phyloP scores from a whole-genome alignment of 768 basidiomycete species.

The Psilocybe azurescens region DNA sequence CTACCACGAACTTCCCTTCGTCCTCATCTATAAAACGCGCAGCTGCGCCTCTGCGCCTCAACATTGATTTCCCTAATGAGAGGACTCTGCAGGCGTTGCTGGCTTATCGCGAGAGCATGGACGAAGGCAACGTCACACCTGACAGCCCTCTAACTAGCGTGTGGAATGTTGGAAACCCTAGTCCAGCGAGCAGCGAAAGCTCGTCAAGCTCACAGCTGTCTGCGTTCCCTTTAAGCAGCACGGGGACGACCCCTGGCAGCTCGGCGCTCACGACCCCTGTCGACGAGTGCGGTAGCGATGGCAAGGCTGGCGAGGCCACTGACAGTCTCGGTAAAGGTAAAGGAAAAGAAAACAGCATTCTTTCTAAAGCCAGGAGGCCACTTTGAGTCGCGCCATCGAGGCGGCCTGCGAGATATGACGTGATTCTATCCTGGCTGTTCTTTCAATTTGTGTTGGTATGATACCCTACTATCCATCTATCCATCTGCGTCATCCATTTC shows the following conservation, averaged over 20 bases:
- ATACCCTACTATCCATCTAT: neutral
- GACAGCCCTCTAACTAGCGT: slow-evolving; percentile 27
- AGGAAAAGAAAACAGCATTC: slow-evolving; percentile 3
- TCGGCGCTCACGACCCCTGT: slow-evolving; percentile 36
- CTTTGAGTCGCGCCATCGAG: slow-evolving; percentile 22
- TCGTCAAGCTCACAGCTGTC: slow-evolving; percentile 30
- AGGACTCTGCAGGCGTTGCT: slow-evolving; percentile 32
- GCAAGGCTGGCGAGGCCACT: neutral
- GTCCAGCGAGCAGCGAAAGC: slow-evolving; percentile 29
- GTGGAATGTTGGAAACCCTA: slow-evolving; percentile 22
- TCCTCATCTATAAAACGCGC: slow-evolving; percentile 31
- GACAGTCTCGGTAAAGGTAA: neutral
- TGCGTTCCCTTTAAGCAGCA: slow-evolving; percentile 24
- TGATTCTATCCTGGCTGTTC: neutral
- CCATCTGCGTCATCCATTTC: neutral
- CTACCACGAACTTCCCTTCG: slow-evolving; percentile 13
- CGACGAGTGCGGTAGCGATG: slow-evolving; percentile 24
- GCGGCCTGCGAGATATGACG: slow-evolving; percentile 22
- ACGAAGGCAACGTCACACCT: slow-evolving; percentile 28
- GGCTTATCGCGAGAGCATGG: slow-evolving; percentile 28
- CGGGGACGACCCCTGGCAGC: slow-evolving; percentile 30
- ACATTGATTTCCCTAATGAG: slow-evolving; percentile 32
- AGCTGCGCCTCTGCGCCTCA: slow-evolving; percentile 31
- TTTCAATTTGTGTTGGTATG: neutral
- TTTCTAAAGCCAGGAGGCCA: slow-evolving; percentile 16